phyloP scores from a whole-genome alignment of 768 basidiomycete species.

The Trametes gibbosa region DNA sequence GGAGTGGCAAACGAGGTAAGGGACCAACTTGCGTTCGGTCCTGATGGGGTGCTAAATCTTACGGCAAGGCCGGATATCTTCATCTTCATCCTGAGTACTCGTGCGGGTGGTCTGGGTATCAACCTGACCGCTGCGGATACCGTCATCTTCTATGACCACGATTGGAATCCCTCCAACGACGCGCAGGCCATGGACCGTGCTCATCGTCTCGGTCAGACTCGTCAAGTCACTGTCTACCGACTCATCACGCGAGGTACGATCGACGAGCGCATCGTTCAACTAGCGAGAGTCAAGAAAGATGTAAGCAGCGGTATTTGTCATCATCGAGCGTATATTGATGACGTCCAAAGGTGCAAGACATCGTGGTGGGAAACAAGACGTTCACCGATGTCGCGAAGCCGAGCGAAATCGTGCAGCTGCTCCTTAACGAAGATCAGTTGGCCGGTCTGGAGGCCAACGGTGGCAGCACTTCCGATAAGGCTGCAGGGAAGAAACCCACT shows the following conservation, averaged over 20 bases:
- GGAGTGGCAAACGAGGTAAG: constrained; percentile 95
- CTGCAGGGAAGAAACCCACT: constrained; percentile 35
- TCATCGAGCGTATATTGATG: neutral
- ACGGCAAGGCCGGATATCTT: constrained; percentile 75
- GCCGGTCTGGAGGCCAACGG: constrained; percentile 59
- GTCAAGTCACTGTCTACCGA: constrained; percentile 95
- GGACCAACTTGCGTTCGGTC: constrained; percentile 7
- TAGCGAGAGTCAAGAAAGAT: constrained; percentile 96
- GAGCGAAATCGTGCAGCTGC: constrained; percentile 92
- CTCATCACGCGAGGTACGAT: constrained; percentile 92
- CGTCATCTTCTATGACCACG: constrained; percentile 92
- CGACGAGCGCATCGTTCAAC: constrained; percentile 94
- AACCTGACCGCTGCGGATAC: constrained; percentile 96
- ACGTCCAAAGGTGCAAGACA: constrained; percentile 86
- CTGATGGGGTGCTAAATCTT: neutral
- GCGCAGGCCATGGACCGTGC: constrained; percentile 99
- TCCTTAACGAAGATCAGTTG: constrained; percentile 93
- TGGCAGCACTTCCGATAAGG: constrained; percentile 36
- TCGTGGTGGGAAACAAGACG: constrained; percentile 96
- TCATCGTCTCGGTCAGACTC: constrained; percentile 93
- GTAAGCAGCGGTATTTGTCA: constrained; percentile 41
- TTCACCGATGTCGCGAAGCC: constrained; percentile 92
- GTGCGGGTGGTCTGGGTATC: constrained; percentile 95
- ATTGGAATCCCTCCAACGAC: constrained; percentile 97
- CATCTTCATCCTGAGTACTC: constrained; percentile 86